These are phyloP conservation scores for Calocera viscosa DNA, from an alignment of 768 basidiomycete species.

Conservation along the genomic window DNA sequence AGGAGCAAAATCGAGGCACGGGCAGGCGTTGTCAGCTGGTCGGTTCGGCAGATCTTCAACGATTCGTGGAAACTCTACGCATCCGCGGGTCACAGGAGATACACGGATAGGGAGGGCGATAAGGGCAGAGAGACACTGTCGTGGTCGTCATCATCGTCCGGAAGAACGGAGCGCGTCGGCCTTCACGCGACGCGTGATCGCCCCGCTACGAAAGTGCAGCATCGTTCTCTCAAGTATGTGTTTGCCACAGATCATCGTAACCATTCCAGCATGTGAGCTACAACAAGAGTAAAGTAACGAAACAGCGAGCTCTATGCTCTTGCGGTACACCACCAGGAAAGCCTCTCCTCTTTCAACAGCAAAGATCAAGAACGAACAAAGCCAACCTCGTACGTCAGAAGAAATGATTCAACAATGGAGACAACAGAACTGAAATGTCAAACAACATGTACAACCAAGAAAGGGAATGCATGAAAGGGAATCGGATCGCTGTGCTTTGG, in stretches of 20 bases:
- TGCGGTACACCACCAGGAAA: not conserved
- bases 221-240: no score
- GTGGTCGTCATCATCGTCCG: no score
- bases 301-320: not conserved
- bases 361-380: not conserved
- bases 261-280: not conserved
- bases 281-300: not conserved
- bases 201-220: no score
- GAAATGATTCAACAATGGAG: not conserved
- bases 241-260: conserved; percentile 7
- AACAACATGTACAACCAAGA: not conserved
- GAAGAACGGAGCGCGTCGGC: no score
- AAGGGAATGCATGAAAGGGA: not conserved
- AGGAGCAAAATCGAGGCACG: no score
- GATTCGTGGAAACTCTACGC: no score
- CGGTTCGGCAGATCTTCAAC: no score
- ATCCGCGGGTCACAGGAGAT: no score
- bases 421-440: not conserved
- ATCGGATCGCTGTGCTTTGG: not conserved
- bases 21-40: no score
- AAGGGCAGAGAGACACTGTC: no score
- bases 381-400: not conserved
- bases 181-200: no score
- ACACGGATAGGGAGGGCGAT: no score
- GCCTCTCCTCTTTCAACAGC: not conserved